Percentiles rank a stretch among this genome's conserved stretches.
These are phyloP conservation scores for Crucihimalaya himalaica DNA, from an alignment of 345 rosid species.

Conservation along the genomic window DNA sequence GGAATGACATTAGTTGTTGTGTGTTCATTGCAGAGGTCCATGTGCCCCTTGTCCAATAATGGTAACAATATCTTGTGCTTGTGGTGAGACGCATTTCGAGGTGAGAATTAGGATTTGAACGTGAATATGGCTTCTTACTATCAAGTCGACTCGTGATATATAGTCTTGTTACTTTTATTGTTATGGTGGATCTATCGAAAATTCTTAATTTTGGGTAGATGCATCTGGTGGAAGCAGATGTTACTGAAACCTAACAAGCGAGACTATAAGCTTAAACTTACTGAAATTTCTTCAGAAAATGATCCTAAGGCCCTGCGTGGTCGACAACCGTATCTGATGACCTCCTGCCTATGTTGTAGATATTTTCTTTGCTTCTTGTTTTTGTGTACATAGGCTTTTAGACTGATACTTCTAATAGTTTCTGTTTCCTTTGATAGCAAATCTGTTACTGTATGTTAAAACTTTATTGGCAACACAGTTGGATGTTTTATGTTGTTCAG, in stretches of 20 bases:
- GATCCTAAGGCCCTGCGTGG: neutral
- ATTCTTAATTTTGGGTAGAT: neutral
- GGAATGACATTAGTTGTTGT: constrained; percentile 24
- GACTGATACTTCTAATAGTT: neutral
- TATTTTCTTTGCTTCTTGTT: neutral
- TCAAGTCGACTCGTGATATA: constrained; percentile 5
- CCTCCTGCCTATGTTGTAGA: neutral
- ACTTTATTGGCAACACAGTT: neutral
- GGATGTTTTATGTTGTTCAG: constrained; percentile 42
- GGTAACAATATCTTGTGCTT: constrained; percentile 86
- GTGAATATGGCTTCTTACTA: neutral
- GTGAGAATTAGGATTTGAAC: constrained; percentile 47
- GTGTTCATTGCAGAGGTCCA: constrained; percentile 65
- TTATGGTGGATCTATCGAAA: constrained; percentile 2
- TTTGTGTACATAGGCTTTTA: neutral
- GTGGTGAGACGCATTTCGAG: constrained; percentile 81
- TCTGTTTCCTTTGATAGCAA: neutral
- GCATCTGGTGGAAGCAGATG: neutral
- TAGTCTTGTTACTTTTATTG: neutral
- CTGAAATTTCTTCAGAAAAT: neutral
- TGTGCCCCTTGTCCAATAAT: constrained; percentile 96
- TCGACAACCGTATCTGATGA: constrained; percentile 8
- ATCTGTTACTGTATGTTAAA: constrained; percentile 1
- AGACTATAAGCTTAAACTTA: constrained; percentile 6
- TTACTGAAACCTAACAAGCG: neutral